Base-by-base conservation (phyloP, 345 rosid genomes). In the Angophora floribunda region DNA sequence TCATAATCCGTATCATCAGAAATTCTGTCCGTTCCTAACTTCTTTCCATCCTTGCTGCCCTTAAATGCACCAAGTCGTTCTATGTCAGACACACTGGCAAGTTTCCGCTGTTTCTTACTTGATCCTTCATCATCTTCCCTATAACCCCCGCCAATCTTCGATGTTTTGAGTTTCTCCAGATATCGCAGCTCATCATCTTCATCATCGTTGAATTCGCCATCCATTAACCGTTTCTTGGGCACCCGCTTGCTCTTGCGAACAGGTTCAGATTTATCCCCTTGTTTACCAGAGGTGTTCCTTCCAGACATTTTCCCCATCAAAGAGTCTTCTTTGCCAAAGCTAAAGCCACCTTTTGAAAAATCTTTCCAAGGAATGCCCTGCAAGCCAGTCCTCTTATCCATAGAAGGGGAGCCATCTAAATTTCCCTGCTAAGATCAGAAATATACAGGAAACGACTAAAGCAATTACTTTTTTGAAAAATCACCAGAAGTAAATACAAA, bases 141-240 rank as follows among this genome's bases (percentile, higher is more conserved):
- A 88, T 86, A 86, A 53, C 91, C 92, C 30, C 90, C 86, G 21
- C 89, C 49, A 87, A 91, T 89, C 94, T 91, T 96, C 44, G 93
- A 91, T 87, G 91, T 89, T 86, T 94, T 97, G 88, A 97, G 92
- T 88, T 97, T 97, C 90, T 96, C 98, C 91, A 97, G 87, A 90
- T 93, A 97, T 13, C 95, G 95, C 86, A 97, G 94, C 97, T 97
- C 99, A 86, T 92, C 99, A 88, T 97, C 99, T 63, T 89, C 96
- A 15, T 95, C 95, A 13, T 95, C 96, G 36, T 92, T 94, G 87
- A 94, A 93, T 55, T 95, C 97, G 85, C 90, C 95, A 90, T 93
- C 98, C 32, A 91, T 87, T 51, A 90, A 92, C 53, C 93, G 95
- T 88, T 93, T 97, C 94, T 96, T 96, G 4, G 96, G 93, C 85